phyloP scores from a whole-genome alignment of 345 rosid species.

The Gossypium ekmanianum region DNA sequence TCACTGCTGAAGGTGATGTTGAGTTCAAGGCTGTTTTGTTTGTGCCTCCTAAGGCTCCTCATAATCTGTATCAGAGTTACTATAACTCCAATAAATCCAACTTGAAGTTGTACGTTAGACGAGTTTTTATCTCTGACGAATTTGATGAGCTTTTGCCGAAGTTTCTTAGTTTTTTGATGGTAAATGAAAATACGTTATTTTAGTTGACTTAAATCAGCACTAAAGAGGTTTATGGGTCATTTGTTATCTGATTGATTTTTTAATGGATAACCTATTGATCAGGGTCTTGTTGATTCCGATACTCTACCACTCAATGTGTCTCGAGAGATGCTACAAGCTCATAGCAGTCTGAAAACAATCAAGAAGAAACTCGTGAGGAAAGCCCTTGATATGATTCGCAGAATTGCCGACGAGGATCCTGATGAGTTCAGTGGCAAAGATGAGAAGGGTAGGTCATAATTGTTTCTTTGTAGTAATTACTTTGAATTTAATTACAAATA shows the following conservation, averaged over 20 bases:
- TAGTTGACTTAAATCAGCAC: not conserved
- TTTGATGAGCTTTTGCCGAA: conserved; percentile 96
- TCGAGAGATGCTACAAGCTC: conserved; percentile 97
- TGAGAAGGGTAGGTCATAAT: conserved; percentile 52
- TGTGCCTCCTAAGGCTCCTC: conserved; percentile 98
- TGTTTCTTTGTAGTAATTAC: not conserved
- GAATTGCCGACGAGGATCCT: conserved; percentile 90
- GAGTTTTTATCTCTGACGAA: conserved; percentile 98
- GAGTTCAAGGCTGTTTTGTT: conserved; percentile 91
- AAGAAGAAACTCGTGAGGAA: conserved; percentile 95
- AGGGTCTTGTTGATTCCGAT: conserved; percentile 99
- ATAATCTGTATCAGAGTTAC: conserved; percentile 88
- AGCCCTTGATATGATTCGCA: conserved; percentile 96
- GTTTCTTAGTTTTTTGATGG: conserved; percentile 90
- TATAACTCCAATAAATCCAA: conserved; percentile 83
- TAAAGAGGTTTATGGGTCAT: not conserved
- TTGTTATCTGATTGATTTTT: not conserved
- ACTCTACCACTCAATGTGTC: conserved; percentile 92
- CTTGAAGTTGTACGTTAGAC: conserved; percentile 85
- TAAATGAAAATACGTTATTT: conserved; percentile 20
- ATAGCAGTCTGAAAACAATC: conserved; percentile 90
- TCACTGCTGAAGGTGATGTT: conserved; percentile 95
- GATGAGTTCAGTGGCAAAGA: conserved; percentile 72
- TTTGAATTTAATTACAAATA: not conserved
- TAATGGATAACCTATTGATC: conserved; percentile 26